These are phyloP conservation scores for Scutellaria minor DNA, from an alignment of 257 asterid genomes.

Conservation along the genomic window DNA sequence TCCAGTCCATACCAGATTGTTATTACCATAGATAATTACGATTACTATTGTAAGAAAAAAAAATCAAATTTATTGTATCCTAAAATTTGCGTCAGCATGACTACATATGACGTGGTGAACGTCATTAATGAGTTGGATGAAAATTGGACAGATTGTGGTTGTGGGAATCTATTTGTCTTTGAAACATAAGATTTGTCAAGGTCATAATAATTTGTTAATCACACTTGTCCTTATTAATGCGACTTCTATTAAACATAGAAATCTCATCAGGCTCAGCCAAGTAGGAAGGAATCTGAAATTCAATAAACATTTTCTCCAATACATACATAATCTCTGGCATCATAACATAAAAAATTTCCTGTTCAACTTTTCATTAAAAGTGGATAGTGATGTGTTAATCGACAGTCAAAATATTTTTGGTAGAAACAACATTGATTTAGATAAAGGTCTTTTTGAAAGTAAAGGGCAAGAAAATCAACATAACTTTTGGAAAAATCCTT, in stretches of 20 bases:
- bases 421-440: not conserved
- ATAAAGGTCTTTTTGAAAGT: no score
- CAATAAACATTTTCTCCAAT: no score
- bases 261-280: no score
- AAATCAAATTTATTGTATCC: not conserved
- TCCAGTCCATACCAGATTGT: no score
- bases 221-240: conserved; percentile 13
- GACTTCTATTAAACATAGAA: conserved; percentile 4
- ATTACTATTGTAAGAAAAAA: not conserved
- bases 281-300: no score
- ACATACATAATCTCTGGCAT: not conserved
- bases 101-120: conserved; percentile 17
- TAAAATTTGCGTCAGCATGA: conserved; percentile 35
- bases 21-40: no score
- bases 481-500: no score
- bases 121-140: not conserved
- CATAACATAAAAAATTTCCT: not conserved
- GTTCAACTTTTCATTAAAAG: no score
- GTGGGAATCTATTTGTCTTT: conserved; percentile 20
- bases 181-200: conserved; percentile 29
- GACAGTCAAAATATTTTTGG: conserved; percentile 8
- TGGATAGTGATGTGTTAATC: not conserved
- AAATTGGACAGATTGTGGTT: not conserved
- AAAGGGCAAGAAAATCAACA: no score
- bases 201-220: conserved; percentile 6